Base-by-base conservation (phyloP, 1,284 basidiomycete genomes). In the Rugosomyces carneus region DNA sequence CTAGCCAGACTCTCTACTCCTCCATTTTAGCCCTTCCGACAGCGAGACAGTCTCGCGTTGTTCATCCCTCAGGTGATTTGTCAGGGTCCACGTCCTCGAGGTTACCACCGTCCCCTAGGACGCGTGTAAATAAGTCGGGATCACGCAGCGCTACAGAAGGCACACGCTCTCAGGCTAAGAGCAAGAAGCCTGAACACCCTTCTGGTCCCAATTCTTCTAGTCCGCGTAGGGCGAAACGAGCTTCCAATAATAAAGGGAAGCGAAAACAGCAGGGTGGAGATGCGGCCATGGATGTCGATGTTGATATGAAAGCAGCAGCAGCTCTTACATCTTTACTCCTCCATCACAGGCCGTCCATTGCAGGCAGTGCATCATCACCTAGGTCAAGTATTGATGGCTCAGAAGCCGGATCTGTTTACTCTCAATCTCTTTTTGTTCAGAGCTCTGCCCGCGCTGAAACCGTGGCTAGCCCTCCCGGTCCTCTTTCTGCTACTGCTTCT, bases 301-400 rank as follows among this genome's bases (percentile, higher is more conserved):
- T 81, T 44, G 84, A 89, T 61, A 82, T 87, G 73, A 83, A 86
- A 60, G 86, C 86, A 24, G 86, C 87, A 5, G 82, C 81, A 18
- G 85, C 86, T 6, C 67, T 89, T 50, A 88, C 87, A 0, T 81
- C 80, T 9, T 69, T 89, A 40, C 68, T 83, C 42, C 70, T 81
- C 44, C 73, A 81, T 46, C 74, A 82, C 53, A 73, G 83, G 42
- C 75, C 78, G 32, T 76, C 78, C 13, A 70, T 76, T 18, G 68
- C 76, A 15, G 73, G 72, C 16, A 75, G 75, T 59, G 71, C 70
- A 36, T 73, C 76, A 20, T 84, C 82, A 3, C 82, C 83, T 36
- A 74, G 81, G 45, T 84, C 83, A 15, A 84, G 80, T 53, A 68
- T 85, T 47, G 86, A 81, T 51, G 78, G 75, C 26, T 78, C 75